Conservation (phyloP, 2,329 filamentous ascomycete genomes). For the Periglandula ipomoeae region DNA sequence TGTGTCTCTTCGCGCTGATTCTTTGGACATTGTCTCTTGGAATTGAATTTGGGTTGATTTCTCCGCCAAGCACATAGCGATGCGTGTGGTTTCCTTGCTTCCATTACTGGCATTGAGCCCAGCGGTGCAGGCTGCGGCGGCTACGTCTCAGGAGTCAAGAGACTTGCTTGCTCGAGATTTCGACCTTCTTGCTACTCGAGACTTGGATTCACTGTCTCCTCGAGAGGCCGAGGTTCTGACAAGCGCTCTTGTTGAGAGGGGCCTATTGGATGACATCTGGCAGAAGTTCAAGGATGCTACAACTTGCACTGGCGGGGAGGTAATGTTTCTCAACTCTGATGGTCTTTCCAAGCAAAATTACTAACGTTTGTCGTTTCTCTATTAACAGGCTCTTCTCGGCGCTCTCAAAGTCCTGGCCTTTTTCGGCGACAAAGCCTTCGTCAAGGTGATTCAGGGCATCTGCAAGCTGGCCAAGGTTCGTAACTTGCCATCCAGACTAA, state of each 20-base stretch:
- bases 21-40: not conserved
- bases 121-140: constrained; percentile 3
- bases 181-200: constrained; percentile 1
- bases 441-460: constrained; percentile 20
- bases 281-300: constrained; percentile 15
- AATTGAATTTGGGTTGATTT: not conserved
- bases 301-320: constrained; percentile 18
- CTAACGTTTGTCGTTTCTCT: not conserved
- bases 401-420: constrained; percentile 34
- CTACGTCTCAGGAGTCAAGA: not conserved
- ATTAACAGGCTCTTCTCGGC: constrained; percentile 15
- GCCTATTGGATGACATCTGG: constrained; percentile 15
- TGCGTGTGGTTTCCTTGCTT: constrained; percentile 11
- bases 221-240: not conserved
- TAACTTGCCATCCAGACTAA: not conserved
- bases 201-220: constrained; percentile 1
- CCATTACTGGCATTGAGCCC: constrained; percentile 12
- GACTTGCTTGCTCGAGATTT: constrained; percentile 4
- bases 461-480: constrained; percentile 25
- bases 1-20: not conserved
- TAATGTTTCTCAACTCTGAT: constrained; percentile 2
- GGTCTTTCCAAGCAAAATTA: not conserved
- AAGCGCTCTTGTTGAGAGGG: constrained; percentile 8
- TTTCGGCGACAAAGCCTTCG: constrained; percentile 32
- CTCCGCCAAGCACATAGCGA: not conserved